Evolutionary conservation across 352 stramenopile genomes (phyloP).

Genomic region (Pythium phragmiticola): DNA sequence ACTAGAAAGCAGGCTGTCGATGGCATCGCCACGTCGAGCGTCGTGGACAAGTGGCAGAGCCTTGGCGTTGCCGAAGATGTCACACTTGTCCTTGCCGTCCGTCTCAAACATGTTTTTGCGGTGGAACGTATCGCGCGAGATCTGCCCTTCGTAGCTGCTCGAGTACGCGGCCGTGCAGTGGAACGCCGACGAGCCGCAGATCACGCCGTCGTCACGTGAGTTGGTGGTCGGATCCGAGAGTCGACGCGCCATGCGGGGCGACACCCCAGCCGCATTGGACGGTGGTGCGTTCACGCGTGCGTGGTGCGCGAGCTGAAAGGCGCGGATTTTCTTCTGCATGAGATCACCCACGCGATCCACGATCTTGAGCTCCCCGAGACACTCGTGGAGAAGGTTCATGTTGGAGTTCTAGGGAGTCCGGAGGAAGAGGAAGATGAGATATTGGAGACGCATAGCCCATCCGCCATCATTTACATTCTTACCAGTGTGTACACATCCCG

Average conservation of each 20-base stretch:
- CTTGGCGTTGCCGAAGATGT: slow-evolving; percentile 69
- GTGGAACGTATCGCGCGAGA: slow-evolving; percentile 44
- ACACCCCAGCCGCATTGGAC: too few species aligned
- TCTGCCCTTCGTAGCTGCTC: slow-evolving; percentile 67
- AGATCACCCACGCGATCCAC: slow-evolving; percentile 53
- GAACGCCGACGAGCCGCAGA: slow-evolving; percentile 56
- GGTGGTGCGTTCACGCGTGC: slow-evolving; percentile 29
- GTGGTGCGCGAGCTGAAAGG: slow-evolving; percentile 44
- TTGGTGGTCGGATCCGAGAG: neutral
- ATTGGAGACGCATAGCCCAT: too few species aligned
- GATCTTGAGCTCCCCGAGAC: slow-evolving; percentile 48
- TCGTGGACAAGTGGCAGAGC: neutral
- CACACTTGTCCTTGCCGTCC: slow-evolving; percentile 46
- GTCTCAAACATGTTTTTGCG: slow-evolving; percentile 55
- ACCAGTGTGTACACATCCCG: slow-evolving; percentile 57
- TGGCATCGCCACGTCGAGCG: slow-evolving; percentile 36
- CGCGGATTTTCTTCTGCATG: slow-evolving; percentile 62
- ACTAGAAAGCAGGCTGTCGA: slow-evolving; percentile 44
- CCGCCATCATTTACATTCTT: neutral
- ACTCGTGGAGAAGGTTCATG: slow-evolving; percentile 62
- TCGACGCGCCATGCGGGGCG: slow-evolving; percentile 6
- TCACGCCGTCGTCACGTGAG: slow-evolving; percentile 44
- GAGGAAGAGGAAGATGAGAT: neutral
- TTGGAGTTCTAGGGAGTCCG: slow-evolving; percentile 44
- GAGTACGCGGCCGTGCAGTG: slow-evolving; percentile 54